phyloP scores from a whole-genome alignment of 164 flowering plant genomes.

The Buxus sempervirens region DNA sequence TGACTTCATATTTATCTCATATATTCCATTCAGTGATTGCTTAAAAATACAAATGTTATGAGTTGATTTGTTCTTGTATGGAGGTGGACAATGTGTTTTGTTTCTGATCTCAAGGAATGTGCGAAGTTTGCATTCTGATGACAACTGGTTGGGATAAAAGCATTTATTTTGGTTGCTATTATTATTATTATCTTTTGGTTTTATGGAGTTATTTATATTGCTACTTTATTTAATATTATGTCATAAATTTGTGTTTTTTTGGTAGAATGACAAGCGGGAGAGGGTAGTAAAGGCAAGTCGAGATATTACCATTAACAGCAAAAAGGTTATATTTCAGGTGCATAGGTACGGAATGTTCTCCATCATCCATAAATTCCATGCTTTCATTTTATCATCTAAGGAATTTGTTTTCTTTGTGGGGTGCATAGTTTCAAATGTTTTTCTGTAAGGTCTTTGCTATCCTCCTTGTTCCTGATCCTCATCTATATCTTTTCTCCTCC shows the following conservation, averaged over 20 bases:
- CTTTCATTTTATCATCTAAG: not conserved
- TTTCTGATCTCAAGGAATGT: too few relatives aligned
- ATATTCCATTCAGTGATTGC: too few relatives aligned
- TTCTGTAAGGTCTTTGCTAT: not conserved
- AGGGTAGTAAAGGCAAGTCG: slow-evolving; percentile 93
- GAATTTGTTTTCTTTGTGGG: not conserved
- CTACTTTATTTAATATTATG: not conserved
- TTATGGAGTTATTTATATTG: not conserved
- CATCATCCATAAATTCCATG: not conserved
- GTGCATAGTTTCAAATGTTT: not conserved
- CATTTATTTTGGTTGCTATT: too few relatives aligned
- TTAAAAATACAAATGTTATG: too few relatives aligned
- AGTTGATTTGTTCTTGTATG: too few relatives aligned
- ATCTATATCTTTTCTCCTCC: not conserved
- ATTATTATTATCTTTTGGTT: too few relatives aligned
- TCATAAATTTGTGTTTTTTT: slow-evolving; percentile 11
- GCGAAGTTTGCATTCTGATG: too few relatives aligned
- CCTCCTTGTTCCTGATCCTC: not conserved
- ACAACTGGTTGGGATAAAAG: too few relatives aligned
- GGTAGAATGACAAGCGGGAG: slow-evolving; percentile 93
- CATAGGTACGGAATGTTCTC: slow-evolving; percentile 55
- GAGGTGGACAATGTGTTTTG: too few relatives aligned
- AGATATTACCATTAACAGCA: slow-evolving; percentile 90
- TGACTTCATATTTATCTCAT: too few relatives aligned
- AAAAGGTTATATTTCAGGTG: slow-evolving; percentile 93